phyloP scores from a whole-genome alignment of 2,329 filamentous ascomycete species.

The Alternaria sp. region DNA sequence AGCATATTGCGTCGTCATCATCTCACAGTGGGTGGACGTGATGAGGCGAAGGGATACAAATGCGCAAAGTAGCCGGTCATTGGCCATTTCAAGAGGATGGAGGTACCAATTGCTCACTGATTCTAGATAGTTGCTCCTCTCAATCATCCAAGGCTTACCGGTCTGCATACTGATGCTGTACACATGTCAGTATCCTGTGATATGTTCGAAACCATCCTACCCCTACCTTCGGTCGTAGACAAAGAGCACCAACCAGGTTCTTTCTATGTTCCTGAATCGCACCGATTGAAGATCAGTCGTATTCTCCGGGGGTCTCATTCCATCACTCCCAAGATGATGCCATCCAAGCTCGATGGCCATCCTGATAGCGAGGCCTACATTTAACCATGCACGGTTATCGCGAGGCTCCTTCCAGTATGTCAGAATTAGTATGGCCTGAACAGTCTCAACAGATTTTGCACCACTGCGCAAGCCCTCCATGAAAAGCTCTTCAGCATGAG shows the following conservation, averaged over 20 bases:
- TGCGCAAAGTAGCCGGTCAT: constrained; percentile 13
- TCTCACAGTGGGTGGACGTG: background rate
- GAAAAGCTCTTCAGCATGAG: background rate
- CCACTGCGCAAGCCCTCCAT: background rate
- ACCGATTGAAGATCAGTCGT: rapidly evolving
- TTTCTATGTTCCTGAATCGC: background rate
- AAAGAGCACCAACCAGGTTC: background rate
- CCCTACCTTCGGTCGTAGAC: background rate
- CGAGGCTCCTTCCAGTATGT: constrained; percentile 15
- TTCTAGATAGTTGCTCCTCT: constrained; percentile 6
- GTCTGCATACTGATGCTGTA: background rate
- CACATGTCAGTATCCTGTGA: background rate
- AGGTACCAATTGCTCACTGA: constrained; percentile 1
- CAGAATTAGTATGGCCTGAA: constrained; percentile 12
- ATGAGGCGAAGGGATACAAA: background rate
- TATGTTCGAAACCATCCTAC: rapidly evolving
- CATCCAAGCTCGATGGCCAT: constrained; percentile 17
- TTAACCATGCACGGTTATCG: constrained; percentile 12
- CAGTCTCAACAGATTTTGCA: background rate
- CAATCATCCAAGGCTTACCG: constrained; percentile 3
- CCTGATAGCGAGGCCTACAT: constrained; percentile 8
- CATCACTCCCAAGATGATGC: constrained; percentile 1
- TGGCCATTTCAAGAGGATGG: constrained; percentile 7
- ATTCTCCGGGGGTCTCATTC: background rate
- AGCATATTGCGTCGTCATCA: background rate